Evolutionary conservation across 1,139 yeast genomes (phyloP).

Genomic region (Hanseniaspora gamundiae): DNA sequence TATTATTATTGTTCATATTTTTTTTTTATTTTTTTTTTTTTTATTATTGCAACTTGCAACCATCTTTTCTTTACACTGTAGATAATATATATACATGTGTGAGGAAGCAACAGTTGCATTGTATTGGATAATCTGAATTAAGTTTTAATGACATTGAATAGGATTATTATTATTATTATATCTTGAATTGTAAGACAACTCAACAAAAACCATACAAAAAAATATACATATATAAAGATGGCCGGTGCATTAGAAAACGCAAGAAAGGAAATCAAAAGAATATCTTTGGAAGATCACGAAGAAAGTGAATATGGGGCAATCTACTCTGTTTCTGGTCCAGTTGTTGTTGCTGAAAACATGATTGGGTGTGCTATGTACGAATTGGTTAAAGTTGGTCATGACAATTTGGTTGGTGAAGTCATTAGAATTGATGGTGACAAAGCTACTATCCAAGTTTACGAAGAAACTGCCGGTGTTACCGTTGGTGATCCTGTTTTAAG

Average conservation of each 20-base stretch:
- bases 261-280: slow-evolving; percentile 82
- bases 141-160: not conserved
- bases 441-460: slow-evolving; percentile 97
- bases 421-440: slow-evolving; percentile 93
- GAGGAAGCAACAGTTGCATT: no score
- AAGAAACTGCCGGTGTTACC: slow-evolving; percentile 97
- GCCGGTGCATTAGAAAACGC: slow-evolving; percentile 98
- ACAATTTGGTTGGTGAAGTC: slow-evolving; percentile 92
- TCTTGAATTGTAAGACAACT: no score
- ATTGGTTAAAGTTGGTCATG: slow-evolving; percentile 94
- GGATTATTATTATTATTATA: not conserved
- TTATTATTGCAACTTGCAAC: no score
- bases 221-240: slow-evolving; percentile 24
- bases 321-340: slow-evolving; percentile 95
- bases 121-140: not conserved
- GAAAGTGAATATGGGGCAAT: slow-evolving; percentile 80
- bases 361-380: slow-evolving; percentile 99
- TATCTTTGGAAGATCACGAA: slow-evolving; percentile 61
- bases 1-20: no score
- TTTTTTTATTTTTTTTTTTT: not conserved
- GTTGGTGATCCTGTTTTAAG: slow-evolving; percentile 98
- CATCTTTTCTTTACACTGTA: no score
- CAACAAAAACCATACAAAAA: not conserved
- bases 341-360: slow-evolving; percentile 94
- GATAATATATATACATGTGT: no score